phyloP scores from a whole-genome alignment of 495 filamentous ascomycete genomes.

The Trichoderma asperelloides region DNA sequence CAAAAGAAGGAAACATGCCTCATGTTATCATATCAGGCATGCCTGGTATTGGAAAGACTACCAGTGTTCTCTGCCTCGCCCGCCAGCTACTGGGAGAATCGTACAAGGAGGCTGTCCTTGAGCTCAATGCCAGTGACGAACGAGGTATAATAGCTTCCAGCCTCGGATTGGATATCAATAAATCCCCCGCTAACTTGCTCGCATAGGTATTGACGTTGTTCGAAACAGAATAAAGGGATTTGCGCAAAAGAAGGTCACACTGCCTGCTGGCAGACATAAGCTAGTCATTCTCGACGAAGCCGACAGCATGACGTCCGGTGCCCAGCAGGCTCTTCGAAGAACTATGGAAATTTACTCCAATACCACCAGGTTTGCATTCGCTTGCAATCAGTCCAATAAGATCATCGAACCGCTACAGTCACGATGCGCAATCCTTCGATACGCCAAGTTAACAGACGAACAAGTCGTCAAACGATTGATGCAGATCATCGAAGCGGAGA shows the following conservation, averaged over 20 bases:
- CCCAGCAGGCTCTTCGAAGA: slow-evolving; percentile 87
- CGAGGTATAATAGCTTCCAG: slow-evolving; percentile 46
- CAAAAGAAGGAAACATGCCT: slow-evolving; percentile 98
- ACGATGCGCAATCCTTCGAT: slow-evolving; percentile 91
- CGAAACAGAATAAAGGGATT: slow-evolving; percentile 98
- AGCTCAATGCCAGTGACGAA: slow-evolving; percentile 94
- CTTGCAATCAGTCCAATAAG: slow-evolving; percentile 98
- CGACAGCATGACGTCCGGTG: slow-evolving; percentile 93
- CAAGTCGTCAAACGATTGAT: slow-evolving; percentile 84
- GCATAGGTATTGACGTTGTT: slow-evolving; percentile 84
- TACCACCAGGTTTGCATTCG: slow-evolving; percentile 95
- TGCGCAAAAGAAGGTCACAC: slow-evolving; percentile 97
- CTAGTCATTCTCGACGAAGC: slow-evolving; percentile 97
- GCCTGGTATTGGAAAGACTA: slow-evolving; percentile 99
- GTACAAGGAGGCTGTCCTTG: slow-evolving; percentile 96
- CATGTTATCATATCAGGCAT: slow-evolving; percentile 98
- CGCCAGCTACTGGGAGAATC: slow-evolving; percentile 84
- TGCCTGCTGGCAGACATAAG: slow-evolving; percentile 87
- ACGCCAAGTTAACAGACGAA: slow-evolving; percentile 81
- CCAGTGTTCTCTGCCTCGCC: slow-evolving; percentile 87
- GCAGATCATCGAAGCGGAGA: slow-evolving; percentile 86
- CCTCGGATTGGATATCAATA: background rate
- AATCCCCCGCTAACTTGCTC: slow-evolving; percentile 7
- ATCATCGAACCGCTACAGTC: slow-evolving; percentile 98
- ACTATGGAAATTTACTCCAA: slow-evolving; percentile 99